Conservation (phyloP, 2,329 filamentous ascomycete genomes). For the Fusarium sambucinum region DNA sequence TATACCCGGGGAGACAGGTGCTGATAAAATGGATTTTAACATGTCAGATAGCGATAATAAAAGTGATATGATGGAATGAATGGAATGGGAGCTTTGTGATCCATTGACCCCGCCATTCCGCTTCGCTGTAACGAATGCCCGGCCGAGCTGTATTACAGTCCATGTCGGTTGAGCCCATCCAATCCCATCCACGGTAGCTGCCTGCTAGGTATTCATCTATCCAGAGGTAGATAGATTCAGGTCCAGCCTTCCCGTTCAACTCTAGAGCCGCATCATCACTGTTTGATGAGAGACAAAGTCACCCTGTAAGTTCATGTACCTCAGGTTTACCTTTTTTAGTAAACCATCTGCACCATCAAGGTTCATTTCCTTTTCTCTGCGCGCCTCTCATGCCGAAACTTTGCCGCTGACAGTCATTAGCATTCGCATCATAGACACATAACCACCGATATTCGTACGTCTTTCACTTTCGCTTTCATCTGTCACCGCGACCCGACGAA, state of each 20-base stretch:
- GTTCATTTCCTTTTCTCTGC: conserved; percentile 12
- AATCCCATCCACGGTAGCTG: conserved; percentile 17
- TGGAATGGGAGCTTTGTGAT: background rate
- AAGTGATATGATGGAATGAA: background rate
- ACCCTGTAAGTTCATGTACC: conserved; percentile 11
- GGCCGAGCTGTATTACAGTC: background rate
- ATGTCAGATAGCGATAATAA: background rate
- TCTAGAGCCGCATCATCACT: conserved; percentile 41
- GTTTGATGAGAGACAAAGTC: conserved; percentile 4
- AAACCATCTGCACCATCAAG: conserved; percentile 31
- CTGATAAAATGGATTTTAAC: background rate
- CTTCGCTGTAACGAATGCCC: conserved; percentile 8
- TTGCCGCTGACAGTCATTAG: conserved; percentile 19
- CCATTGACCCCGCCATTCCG: conserved; percentile 8
- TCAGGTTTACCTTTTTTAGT: background rate
- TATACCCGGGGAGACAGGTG: background rate
- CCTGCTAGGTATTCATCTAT: conserved; percentile 31
- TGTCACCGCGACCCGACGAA: conserved; percentile 8
- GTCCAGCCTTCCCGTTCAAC: conserved; percentile 11
- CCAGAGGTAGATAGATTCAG: conserved; percentile 8
- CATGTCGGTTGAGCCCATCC: background rate
- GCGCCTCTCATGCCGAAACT: background rate
- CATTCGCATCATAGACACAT: conserved; percentile 11
- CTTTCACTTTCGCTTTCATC: conserved; percentile 13
- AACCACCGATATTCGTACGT: conserved; percentile 29